These are phyloP conservation scores for Penicillium brevicompactum DNA, from an alignment of 2,329 filamentous ascomycete species.

Conservation along the genomic window DNA sequence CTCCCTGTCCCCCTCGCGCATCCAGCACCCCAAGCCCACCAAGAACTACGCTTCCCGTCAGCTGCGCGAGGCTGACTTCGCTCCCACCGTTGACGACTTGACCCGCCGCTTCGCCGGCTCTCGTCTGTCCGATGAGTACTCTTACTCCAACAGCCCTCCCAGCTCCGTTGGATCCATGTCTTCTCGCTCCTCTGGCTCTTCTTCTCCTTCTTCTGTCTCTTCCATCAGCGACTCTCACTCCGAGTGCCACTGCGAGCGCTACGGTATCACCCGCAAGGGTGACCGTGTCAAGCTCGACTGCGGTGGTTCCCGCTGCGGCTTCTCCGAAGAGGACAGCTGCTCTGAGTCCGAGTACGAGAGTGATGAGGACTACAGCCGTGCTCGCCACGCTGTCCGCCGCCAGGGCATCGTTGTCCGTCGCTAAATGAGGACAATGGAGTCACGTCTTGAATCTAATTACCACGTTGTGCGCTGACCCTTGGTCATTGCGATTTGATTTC, in stretches of 20 bases:
- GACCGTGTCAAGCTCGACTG: conserved; percentile 96
- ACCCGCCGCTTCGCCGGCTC: conserved; percentile 73
- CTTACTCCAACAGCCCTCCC: conserved; percentile 74
- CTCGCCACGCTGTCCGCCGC: conserved; percentile 36
- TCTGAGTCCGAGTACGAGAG: conserved; percentile 27
- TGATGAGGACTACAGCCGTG: conserved; percentile 42
- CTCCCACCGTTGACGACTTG: conserved; percentile 76
- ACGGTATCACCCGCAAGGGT: conserved; percentile 91
- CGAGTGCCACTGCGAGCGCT: conserved; percentile 90
- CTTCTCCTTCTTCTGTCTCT: conserved; percentile 59
- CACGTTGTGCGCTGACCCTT: background rate
- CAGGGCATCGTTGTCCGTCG: conserved; percentile 44
- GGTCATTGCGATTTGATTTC: conserved; percentile 18
- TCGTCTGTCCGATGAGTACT: conserved; percentile 69
- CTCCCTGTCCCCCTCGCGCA: conserved; percentile 83
- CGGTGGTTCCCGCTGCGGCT: conserved; percentile 80
- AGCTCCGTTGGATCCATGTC: conserved; percentile 68
- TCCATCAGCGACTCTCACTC: conserved; percentile 65
- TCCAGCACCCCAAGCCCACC: conserved; percentile 86
- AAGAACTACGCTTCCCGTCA: conserved; percentile 84
- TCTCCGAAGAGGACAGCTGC: conserved; percentile 7
- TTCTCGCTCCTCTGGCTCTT: conserved; percentile 67
- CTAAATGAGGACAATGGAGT: conserved; percentile 21
- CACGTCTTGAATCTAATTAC: background rate
- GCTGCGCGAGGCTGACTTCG: conserved; percentile 81